Percentiles rank a stretch among this genome's conserved stretches.
These are phyloP conservation scores for Sistotremastrum niveocremeum DNA, from an alignment of 768 basidiomycete species.

Conservation along the genomic window DNA sequence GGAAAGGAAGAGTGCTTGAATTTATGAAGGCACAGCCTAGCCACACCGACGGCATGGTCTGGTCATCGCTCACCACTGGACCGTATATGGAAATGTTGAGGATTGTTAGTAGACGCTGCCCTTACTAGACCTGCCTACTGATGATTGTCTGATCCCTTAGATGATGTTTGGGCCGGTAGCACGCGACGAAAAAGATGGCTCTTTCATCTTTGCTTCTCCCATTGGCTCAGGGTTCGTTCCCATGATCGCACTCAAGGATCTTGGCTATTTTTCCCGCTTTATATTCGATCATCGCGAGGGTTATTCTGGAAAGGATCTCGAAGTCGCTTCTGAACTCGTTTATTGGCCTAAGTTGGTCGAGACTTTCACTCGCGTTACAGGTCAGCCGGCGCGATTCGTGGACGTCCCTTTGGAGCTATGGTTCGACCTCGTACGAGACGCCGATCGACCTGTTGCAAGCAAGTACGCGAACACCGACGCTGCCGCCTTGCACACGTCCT, in stretches of 20 bases:
- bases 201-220: constrained; percentile 25
- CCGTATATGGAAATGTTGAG: constrained; percentile 31
- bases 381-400: constrained; percentile 20
- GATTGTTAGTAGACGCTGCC: constrained; percentile 13
- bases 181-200: constrained; percentile 19
- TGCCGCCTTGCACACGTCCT: constrained; percentile 21
- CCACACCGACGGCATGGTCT: constrained; percentile 19
- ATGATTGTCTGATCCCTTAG: constrained; percentile 6
- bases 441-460: constrained; percentile 20
- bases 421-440: constrained; percentile 17
- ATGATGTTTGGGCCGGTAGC: constrained; percentile 21
- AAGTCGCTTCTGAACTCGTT: constrained; percentile 25
- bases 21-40: constrained; percentile 24
- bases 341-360: constrained; percentile 13
- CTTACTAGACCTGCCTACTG: background rate
- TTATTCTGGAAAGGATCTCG: constrained; percentile 24
- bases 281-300: constrained; percentile 23
- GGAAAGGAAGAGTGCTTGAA: constrained; percentile 27
- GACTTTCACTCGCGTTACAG: constrained; percentile 26
- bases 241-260: constrained; percentile 26
- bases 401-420: constrained; percentile 21
- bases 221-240: constrained; percentile 24
- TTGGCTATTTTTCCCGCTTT: constrained; percentile 28
- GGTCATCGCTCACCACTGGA: constrained; percentile 24
- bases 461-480: constrained; percentile 19